Conservation (phyloP, 805 yeast species). For the Nakazawaea sp. region DNA sequence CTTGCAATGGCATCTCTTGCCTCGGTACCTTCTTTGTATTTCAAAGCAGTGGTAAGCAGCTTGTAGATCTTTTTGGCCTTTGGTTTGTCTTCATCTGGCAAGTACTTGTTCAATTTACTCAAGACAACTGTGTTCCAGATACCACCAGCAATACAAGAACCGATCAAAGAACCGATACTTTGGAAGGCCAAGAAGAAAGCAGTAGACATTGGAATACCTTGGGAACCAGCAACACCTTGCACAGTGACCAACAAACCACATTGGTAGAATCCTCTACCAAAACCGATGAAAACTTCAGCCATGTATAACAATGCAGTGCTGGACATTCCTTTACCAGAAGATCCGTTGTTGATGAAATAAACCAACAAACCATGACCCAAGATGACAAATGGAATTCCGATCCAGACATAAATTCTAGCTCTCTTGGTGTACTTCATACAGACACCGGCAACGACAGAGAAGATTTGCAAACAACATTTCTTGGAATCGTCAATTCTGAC, state of each 20-base stretch:
- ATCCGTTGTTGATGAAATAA: constrained; percentile 17
- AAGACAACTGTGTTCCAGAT: constrained; percentile 20
- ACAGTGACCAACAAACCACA: constrained; percentile 19
- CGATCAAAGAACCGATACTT: constrained; percentile 22
- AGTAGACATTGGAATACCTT: constrained; percentile 24
- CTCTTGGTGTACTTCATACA: constrained; percentile 22
- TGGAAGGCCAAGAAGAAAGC: constrained; percentile 22
- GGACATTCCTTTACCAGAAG: constrained; percentile 11
- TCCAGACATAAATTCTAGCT: constrained; percentile 18
- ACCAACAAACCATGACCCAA: constrained; percentile 22
- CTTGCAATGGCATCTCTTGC: constrained; percentile 21
- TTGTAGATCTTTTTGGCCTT: constrained; percentile 20
- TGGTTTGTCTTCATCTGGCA: constrained; percentile 16
- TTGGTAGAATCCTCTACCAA: constrained; percentile 21
- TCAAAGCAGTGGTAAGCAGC: constrained; percentile 18
- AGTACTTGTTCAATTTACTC: constrained; percentile 7
- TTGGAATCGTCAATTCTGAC: constrained; percentile 24
- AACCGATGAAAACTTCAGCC: constrained; percentile 21
- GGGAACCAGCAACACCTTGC: constrained; percentile 22
- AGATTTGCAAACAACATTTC: constrained; percentile 20
- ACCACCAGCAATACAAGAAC: constrained; percentile 22
- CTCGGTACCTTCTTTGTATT: constrained; percentile 20
- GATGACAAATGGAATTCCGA: constrained; percentile 17
- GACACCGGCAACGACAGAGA: constrained; percentile 20
- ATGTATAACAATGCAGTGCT: constrained; percentile 14